Percentiles rank a stretch among this genome's conserved stretches.
Evolutionary conservation across 2,329 filamentous ascomycete genomes (phyloP).

Genomic region (Claviceps humidiphila): DNA sequence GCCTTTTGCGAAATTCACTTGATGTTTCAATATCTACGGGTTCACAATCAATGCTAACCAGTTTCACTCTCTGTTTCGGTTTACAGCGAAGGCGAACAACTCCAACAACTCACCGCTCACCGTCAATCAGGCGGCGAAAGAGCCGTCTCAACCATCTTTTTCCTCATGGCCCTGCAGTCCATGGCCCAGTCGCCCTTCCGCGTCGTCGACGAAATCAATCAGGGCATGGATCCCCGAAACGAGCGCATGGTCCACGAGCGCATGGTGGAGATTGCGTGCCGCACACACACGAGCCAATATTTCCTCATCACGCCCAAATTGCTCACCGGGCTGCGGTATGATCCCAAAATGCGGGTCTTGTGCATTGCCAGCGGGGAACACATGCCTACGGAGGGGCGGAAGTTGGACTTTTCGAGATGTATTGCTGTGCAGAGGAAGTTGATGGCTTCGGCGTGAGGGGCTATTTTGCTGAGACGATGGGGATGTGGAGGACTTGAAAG

Average conservation of each 20-base stretch:
- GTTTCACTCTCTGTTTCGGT: not conserved
- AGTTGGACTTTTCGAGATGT: slow-evolving; percentile 35
- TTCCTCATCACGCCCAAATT: slow-evolving; percentile 97
- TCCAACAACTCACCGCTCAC: slow-evolving; percentile 78
- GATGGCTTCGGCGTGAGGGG: slow-evolving; percentile 19
- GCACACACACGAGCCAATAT: slow-evolving; percentile 68
- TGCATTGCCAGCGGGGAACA: slow-evolving; percentile 85
- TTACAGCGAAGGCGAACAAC: slow-evolving; percentile 60
- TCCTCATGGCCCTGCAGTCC: slow-evolving; percentile 92
- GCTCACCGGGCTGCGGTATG: slow-evolving; percentile 71
- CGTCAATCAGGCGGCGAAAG: slow-evolving; percentile 94
- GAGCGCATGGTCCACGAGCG: slow-evolving; percentile 96
- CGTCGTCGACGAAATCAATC: slow-evolving; percentile 98
- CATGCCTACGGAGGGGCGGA: slow-evolving; percentile 41
- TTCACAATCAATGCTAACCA: not conserved
- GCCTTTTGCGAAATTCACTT: not conserved
- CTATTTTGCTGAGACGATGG: not conserved
- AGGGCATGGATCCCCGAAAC: slow-evolving; percentile 98
- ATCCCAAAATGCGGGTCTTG: slow-evolving; percentile 81
- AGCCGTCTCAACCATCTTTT: slow-evolving; percentile 95
- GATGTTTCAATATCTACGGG: not conserved
- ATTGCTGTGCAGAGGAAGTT: slow-evolving; percentile 29
- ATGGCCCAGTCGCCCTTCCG: slow-evolving; percentile 92
- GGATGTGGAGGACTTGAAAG: too few relatives aligned
- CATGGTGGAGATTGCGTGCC: slow-evolving; percentile 95